A percentile compares a stretch with the other conserved stretches of the same genome.
Conservation (phyloP, 2,329 filamentous ascomycete genomes). For the Tothia fuscella region DNA sequence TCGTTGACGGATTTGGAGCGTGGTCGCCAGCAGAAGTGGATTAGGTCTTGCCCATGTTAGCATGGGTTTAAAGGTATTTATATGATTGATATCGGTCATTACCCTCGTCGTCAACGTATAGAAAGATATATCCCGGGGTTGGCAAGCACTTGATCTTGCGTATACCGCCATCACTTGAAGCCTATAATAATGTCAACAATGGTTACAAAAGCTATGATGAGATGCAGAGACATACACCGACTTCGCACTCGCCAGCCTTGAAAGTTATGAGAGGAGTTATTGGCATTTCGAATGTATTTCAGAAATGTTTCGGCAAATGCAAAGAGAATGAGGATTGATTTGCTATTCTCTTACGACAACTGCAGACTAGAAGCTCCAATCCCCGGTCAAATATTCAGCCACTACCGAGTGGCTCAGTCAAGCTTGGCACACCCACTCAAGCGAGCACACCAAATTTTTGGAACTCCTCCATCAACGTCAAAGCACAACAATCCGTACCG, state of each 20-base stretch:
- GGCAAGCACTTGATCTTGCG: constrained; percentile 61
- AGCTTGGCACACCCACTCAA: too few relatives aligned
- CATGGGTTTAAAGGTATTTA: background rate
- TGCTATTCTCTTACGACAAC: too few relatives aligned
- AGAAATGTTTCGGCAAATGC: too few relatives aligned
- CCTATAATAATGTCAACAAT: constrained; percentile 14
- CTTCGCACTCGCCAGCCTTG: constrained; percentile 82
- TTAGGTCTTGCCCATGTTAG: constrained; percentile 51
- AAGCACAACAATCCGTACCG: too few relatives aligned
- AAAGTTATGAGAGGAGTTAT: constrained; percentile 82
- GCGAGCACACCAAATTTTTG: too few relatives aligned
- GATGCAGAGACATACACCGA: background rate
- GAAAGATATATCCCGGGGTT: constrained; percentile 77
- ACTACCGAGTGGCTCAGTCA: too few relatives aligned
- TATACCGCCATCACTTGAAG: background rate
- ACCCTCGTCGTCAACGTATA: constrained; percentile 69
- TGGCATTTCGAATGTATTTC: constrained; percentile 53
- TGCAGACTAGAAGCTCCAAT: background rate
- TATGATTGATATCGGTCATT: constrained; percentile 36
- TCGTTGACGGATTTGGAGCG: constrained; percentile 57
- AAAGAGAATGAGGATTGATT: too few relatives aligned
- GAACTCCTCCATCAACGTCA: too few relatives aligned
- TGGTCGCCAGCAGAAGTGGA: constrained; percentile 95
- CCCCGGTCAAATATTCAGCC: background rate
- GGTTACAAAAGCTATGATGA: background rate